A percentile compares a stretch with the other conserved stretches of the same genome.
Conservation (phyloP, 805 yeast species). For the Wickerhamiella siamensis region DNA sequence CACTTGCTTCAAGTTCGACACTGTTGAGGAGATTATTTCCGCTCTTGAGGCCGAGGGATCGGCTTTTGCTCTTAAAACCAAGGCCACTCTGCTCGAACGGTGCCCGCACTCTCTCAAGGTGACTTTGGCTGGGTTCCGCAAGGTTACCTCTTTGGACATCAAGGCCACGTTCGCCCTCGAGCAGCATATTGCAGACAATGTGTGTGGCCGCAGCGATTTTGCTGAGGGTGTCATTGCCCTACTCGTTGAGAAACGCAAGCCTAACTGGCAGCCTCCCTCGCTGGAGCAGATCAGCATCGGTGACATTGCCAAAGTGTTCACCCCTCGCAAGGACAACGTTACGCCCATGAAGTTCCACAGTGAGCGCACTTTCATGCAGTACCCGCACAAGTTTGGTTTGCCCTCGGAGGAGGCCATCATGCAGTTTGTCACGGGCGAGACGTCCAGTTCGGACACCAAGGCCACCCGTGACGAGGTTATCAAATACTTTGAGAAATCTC, state of each 20-base stretch:
- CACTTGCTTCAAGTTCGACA: constrained; percentile 40
- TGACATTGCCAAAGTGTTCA: constrained; percentile 20
- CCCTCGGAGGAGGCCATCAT: constrained; percentile 59
- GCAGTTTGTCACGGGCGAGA: constrained; percentile 57
- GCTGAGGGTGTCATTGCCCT: constrained; percentile 34
- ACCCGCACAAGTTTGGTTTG: constrained; percentile 62
- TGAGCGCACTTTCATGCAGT: constrained; percentile 29
- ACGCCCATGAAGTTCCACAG: constrained; percentile 21
- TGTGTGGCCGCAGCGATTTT: constrained; percentile 53
- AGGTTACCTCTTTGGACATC: constrained; percentile 44
- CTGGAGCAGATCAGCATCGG: constrained; percentile 25
- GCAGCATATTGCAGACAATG: constrained; percentile 59
- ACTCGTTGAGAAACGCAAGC: constrained; percentile 39
- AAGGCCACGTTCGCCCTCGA: constrained; percentile 58
- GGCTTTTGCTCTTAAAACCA: constrained; percentile 49
- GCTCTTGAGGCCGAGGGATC: constrained; percentile 42
- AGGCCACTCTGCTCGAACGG: constrained; percentile 43
- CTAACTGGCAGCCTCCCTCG: constrained; percentile 37
- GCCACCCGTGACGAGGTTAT: constrained; percentile 56
- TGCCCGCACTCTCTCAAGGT: constrained; percentile 71
- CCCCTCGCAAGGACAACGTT: constrained; percentile 22
- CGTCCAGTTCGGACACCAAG: constrained; percentile 48
- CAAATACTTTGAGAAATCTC: constrained; percentile 41
- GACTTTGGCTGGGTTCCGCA: constrained; percentile 50
- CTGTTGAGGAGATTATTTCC: constrained; percentile 40